phyloP scores from a whole-genome alignment of 305 asterid genomes.

The Ilex paraguariensis region DNA sequence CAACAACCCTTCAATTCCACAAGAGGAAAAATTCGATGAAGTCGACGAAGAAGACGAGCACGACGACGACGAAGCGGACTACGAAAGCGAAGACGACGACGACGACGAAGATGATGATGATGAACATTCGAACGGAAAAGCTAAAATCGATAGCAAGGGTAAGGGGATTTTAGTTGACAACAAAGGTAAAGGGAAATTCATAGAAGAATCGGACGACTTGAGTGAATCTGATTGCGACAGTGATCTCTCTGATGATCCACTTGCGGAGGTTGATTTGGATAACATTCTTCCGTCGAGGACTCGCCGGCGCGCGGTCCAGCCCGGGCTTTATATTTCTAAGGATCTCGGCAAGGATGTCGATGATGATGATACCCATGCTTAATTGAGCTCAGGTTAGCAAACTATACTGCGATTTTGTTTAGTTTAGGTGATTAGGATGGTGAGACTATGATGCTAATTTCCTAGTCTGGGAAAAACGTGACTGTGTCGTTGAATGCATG shows the following conservation, averaged over 20 bases:
- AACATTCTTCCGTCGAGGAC: conserved; percentile 65
- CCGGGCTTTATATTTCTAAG: conserved; percentile 26
- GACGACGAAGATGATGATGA: conserved; percentile 11
- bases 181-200: conserved; percentile 34
- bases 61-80: conserved; percentile 14
- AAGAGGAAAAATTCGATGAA: conserved; percentile 3
- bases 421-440: too few relatives aligned
- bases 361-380: too few relatives aligned
- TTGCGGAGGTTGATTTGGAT: conserved; percentile 39
- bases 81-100: conserved; percentile 12
- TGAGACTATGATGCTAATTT: too few relatives aligned
- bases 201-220: conserved; percentile 26
- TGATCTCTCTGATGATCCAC: conserved; percentile 30
- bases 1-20: conserved; percentile 5
- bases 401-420: too few relatives aligned
- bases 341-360: background rate
- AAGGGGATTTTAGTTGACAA: conserved; percentile 26
- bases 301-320: conserved; percentile 35
- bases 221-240: conserved; percentile 30
- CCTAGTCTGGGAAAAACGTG: too few relatives aligned
- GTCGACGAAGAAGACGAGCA: background rate
- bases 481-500: too few relatives aligned
- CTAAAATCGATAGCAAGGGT: conserved; percentile 16
- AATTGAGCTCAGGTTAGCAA: too few relatives aligned
- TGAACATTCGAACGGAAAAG: conserved; percentile 17